Evolutionary conservation across 805 yeast genomes (phyloP), one percentile per base, ranked within the genome.

Genomic region (Ogataea zsoltii): DNA sequence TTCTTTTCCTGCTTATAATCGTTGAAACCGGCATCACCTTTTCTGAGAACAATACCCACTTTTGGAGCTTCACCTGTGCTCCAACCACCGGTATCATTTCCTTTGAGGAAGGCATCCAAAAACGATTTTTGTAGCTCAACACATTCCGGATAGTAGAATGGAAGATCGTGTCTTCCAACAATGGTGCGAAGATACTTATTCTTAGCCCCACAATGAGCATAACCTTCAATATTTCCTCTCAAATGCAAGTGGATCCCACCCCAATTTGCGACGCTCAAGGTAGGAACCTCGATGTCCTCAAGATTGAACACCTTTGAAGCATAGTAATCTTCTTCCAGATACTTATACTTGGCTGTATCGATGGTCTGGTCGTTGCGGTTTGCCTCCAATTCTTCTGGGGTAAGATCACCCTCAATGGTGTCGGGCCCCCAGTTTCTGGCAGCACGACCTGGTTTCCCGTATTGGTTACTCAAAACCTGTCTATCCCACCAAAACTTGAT

Each of bases 401-500:
- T 35, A 3, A 44, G 26, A 23, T 44, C 47, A 4, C 47, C 47
- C 21, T 44, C 47, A 44, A 44, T 44, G 9, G 47, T 44, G 32
- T 44, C 47, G 3, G 38, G 39, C 4, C 43, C 43, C 43, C 43
- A 38, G 25, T 44, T 44, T 28, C 47, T 44, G 6, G 40, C 35
- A 13, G 42, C 39, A 19, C 36, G 38, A 16, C 47, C 47, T 15
- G 47, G 43, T n/a, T 31, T 19, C n/a, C 47, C 47, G 29, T 44
- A 44, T 18, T 44, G 47, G 30, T 44, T 44, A 17, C 35, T 23
- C 23, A 44, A 19, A 36, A 44, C 47, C 23, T 44, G 47, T 32
- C 47, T 44, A 14, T 44, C 47, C 47, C 47, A 44, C 47, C 47
- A 44, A 16, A 44, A 44, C 26, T 44, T 44, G 38, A 44, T 44